Conservation (phyloP, 768 basidiomycete genomes). For the Boletus tylopilopsis region DNA sequence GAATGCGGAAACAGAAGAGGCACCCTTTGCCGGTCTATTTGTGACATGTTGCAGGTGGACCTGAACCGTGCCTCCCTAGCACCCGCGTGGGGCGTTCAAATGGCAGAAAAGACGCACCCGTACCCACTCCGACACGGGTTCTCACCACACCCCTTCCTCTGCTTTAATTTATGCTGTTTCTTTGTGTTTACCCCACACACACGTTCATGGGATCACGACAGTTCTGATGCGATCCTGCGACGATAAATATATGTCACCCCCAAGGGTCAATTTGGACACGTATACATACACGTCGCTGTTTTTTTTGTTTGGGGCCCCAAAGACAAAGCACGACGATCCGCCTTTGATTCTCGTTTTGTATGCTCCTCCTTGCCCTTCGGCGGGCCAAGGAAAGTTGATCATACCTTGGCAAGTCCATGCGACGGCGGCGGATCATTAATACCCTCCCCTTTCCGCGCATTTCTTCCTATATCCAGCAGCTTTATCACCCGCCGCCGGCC, state of each 20-base stretch:
- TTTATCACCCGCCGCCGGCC: constrained; percentile 6
- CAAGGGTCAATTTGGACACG: too few species aligned
- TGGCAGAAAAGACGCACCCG: constrained; percentile 31
- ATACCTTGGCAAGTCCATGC: constrained; percentile 1
- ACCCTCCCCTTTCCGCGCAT: too few species aligned
- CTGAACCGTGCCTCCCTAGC: constrained; percentile 1
- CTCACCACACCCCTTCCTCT: constrained; percentile 12
- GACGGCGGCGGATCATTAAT: constrained; percentile 21
- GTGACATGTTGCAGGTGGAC: constrained; percentile 8
- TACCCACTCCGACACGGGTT: constrained; percentile 14
- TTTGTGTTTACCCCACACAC: constrained; percentile 7
- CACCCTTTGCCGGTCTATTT: constrained; percentile 4
- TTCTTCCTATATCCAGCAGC: constrained; percentile 4
- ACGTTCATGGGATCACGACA: constrained; percentile 11
- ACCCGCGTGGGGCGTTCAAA: constrained; percentile 17
- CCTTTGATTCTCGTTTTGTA: background rate
- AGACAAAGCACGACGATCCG: background rate
- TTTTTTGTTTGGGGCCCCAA: too few species aligned
- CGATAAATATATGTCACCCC: too few species aligned
- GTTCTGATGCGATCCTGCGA: too few species aligned
- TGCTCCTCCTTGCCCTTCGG: background rate
- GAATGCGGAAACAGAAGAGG: constrained; percentile 2
- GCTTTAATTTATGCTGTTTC: constrained; percentile 1
- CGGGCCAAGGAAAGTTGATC: background rate
- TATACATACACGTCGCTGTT: too few species aligned